Evolutionary conservation across 305 asterid genomes (phyloP).

Genomic region (Fraxinus sp.): DNA sequence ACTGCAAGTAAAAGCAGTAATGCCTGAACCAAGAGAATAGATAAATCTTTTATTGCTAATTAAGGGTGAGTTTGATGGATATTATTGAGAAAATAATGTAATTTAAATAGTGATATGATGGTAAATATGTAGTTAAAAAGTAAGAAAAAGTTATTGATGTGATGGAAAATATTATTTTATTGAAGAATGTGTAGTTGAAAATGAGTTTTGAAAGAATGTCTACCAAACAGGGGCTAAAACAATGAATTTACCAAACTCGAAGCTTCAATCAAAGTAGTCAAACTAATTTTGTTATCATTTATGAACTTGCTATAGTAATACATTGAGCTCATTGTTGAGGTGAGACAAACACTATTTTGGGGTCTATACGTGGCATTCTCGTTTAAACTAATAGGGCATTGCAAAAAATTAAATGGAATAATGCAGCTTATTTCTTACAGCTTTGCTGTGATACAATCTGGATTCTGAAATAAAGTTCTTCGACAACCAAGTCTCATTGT

Average conservation of each 20-base stretch:
- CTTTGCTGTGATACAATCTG: conserved; percentile 79
- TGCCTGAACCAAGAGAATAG: neutral
- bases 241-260: neutral
- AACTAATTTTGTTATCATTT: neutral
- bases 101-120: too few species aligned
- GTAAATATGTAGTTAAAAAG: too few species aligned
- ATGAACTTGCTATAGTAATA: neutral
- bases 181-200: too few species aligned
- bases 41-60: neutral
- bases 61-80: too few species aligned
- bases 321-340: conserved; percentile 4
- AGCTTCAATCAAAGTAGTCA: neutral
- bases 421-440: conserved; percentile 45
- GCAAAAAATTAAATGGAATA: neutral
- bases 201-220: too few species aligned
- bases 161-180: too few species aligned
- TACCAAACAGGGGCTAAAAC: neutral
- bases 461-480: conserved; percentile 72
- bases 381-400: neutral
- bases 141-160: too few species aligned
- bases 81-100: too few species aligned
- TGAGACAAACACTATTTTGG: neutral
- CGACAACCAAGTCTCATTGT: conserved; percentile 97
- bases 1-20: neutral
- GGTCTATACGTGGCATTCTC: neutral